phyloP scores from a whole-genome alignment of 2,329 filamentous ascomycete species.

The Raffaelea albimanens region DNA sequence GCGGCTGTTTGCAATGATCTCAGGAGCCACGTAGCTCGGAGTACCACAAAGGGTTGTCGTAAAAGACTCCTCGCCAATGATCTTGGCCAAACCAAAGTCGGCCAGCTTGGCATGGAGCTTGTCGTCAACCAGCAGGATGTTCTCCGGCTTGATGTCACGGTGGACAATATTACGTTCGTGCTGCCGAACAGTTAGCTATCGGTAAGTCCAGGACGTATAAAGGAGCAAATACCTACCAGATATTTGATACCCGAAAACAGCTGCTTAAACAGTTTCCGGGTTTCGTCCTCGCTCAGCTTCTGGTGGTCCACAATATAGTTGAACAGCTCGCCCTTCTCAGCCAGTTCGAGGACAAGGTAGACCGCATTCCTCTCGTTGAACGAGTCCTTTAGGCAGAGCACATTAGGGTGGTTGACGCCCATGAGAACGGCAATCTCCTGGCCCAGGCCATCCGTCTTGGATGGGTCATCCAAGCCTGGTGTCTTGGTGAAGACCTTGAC shows the following conservation, averaged over 20 bases:
- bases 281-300: slow-evolving; percentile 75
- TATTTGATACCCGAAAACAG: slow-evolving; percentile 93
- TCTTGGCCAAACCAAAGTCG: slow-evolving; percentile 95
- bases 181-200: slow-evolving; percentile 34
- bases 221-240: slow-evolving; percentile 50
- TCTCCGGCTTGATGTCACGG: slow-evolving; percentile 95
- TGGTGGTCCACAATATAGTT: slow-evolving; percentile 88
- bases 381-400: slow-evolving; percentile 88
- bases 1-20: slow-evolving; percentile 76
- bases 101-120: slow-evolving; percentile 82
- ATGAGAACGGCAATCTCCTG: slow-evolving; percentile 96
- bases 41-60: slow-evolving; percentile 94
- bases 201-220: neutral
- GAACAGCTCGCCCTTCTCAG: slow-evolving; percentile 88
- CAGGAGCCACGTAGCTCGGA: slow-evolving; percentile 93
- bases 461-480: slow-evolving; percentile 69
- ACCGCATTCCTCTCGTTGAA: slow-evolving; percentile 88
- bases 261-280: slow-evolving; percentile 80
- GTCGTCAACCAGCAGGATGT: slow-evolving; percentile 82
- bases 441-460: slow-evolving; percentile 77
- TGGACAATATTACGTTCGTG: slow-evolving; percentile 97
- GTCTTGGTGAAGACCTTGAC: slow-evolving; percentile 93
- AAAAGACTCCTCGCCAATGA: slow-evolving; percentile 96
- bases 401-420: slow-evolving; percentile 90
- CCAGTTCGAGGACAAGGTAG: slow-evolving; percentile 84